Base-by-base conservation (phyloP, 495 filamentous ascomycete species). In the Aspergillus conjunctus region DNA sequence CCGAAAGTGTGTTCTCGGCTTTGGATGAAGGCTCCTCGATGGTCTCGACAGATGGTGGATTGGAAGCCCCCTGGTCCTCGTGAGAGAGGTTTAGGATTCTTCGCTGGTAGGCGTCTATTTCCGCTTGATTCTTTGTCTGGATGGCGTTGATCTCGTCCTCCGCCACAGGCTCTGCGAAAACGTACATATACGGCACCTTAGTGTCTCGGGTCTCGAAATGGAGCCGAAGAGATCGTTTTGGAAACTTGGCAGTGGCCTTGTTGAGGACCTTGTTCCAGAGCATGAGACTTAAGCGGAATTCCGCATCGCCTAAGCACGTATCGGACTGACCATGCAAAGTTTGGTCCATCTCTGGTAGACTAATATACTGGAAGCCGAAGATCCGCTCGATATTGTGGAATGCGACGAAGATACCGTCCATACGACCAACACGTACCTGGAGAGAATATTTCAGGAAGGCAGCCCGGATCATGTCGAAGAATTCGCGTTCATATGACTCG, bases 391-490 rank as follows among this genome's bases (percentile, higher is more conserved):
- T 87, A 66, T 99, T 99, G 75, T 99, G 94, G 71, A 87, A 98
- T 12, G 95, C 95, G n/a, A 97, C 91, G 65, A 97, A 98, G 51
- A 98, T 97, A 52, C 94, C 94, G 63, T 98, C 93, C 94, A 99
- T 99, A 20, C 95, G 87, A 30, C 94, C 94, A 81, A 98, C 91
- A 21, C 94, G 87, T 34, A 93, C 94, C 71, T 99, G 94, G 22
- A 99, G 80, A 6, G 92, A 96, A 70, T 99, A 99, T 67, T 98
- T 98, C 58, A 99, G 77, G 78, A 99, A 96, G 7, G 93, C 93
- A 2, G 91, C 83, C 33, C 94, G 84, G 58, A 96, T 93, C 93
- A 98, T 96, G 69, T 99, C 94, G 68, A 87, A 95, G 73, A 91
- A 97, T 70, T 99, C 95, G 46, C 93, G 87, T 68, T 99, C 94